Conservation (phyloP, 2,329 filamentous ascomycete genomes). For the Diaporthe sp. region DNA sequence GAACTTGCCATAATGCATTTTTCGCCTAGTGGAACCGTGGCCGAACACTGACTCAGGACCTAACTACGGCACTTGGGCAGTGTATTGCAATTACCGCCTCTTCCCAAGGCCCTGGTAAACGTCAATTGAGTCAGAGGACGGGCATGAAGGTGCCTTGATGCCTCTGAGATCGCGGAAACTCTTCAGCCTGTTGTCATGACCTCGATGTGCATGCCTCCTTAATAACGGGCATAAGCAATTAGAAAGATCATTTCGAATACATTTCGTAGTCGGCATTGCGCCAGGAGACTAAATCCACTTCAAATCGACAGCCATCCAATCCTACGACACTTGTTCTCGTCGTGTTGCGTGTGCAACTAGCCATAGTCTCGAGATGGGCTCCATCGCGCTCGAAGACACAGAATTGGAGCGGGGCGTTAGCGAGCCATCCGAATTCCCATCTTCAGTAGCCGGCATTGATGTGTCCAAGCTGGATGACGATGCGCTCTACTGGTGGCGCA, state of each 20-base stretch:
- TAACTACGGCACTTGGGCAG: neutral
- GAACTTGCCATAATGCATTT: neutral
- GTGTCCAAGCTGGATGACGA: slow-evolving; percentile 16
- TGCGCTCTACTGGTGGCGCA: slow-evolving; percentile 32
- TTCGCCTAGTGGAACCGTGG: neutral
- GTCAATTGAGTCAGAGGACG: neutral
- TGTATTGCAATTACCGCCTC: neutral
- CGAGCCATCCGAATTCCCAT: neutral
- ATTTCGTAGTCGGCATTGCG: neutral
- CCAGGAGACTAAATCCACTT: neutral
- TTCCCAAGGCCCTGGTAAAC: neutral
- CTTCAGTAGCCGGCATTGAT: slow-evolving; percentile 17
- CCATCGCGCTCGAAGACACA: neutral
- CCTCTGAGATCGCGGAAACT: neutral
- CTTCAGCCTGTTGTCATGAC: slow-evolving; percentile 1
- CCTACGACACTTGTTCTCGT: neutral
- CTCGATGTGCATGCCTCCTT: neutral
- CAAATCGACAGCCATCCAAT: neutral
- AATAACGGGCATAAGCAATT: neutral
- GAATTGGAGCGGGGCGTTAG: neutral
- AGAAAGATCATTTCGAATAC: neutral
- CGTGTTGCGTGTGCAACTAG: neutral
- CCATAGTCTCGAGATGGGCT: slow-evolving; percentile 14
- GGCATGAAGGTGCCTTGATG: neutral
- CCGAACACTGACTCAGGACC: slow-evolving; percentile 11